These are phyloP conservation scores for Penicillium concentricum DNA, from an alignment of 2,329 filamentous ascomycete species.

Conservation along the genomic window DNA sequence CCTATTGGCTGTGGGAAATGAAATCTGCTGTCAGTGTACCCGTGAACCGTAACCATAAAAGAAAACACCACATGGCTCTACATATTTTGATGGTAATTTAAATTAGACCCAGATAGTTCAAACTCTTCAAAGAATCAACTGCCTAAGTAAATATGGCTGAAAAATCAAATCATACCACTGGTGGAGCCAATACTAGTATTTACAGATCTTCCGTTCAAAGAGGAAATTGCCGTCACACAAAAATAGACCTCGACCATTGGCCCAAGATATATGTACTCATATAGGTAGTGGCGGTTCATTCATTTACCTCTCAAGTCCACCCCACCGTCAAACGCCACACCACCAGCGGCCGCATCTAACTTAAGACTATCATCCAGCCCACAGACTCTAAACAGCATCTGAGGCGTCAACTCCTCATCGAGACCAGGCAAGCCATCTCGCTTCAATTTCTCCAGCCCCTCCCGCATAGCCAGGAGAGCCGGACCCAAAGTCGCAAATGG, in stretches of 20 bases:
- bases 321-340: conserved; percentile 32
- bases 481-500: conserved; percentile 42
- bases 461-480: conserved; percentile 37
- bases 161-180: neutral
- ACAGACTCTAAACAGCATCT: conserved; percentile 45
- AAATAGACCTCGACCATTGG: neutral
- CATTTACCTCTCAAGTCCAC: conserved; percentile 29
- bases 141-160: neutral
- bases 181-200: conserved; percentile 18
- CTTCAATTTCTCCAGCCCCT: conserved; percentile 40
- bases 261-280: neutral
- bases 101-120: neutral
- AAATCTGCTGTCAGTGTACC: neutral
- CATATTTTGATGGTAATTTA: neutral
- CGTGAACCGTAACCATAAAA: neutral
- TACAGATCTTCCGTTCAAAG: conserved; percentile 1
- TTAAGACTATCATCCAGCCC: conserved; percentile 43
- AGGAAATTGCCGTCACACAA: neutral
- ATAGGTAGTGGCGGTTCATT: neutral
- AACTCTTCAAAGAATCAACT: neutral
- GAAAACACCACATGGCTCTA: neutral
- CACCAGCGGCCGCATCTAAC: conserved; percentile 42
- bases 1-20: conserved; percentile 7
- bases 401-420: conserved; percentile 34
- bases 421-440: conserved; percentile 34